A percentile compares a stretch with the other conserved stretches of the same genome.
phyloP scores from a whole-genome alignment of 495 filamentous ascomycete genomes.

The Hypoxylon subgilvum region DNA sequence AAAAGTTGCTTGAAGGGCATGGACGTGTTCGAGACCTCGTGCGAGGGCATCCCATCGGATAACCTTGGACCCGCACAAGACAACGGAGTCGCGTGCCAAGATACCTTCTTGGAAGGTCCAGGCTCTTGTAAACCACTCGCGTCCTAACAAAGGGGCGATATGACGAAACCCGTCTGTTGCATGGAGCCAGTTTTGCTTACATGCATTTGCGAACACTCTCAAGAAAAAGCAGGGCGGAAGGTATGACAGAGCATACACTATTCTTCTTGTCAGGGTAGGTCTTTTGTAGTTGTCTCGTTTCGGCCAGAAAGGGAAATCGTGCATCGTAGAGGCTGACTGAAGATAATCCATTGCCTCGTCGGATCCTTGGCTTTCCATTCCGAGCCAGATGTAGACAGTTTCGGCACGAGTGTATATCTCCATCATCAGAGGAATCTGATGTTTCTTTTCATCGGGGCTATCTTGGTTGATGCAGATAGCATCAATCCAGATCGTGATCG shows the following conservation, averaged over 20 bases:
- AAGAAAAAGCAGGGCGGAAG: not conserved
- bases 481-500: constrained; percentile 16
- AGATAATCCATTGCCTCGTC: not conserved
- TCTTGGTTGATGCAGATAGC: constrained; percentile 35
- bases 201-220: not conserved
- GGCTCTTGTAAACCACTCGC: constrained; percentile 8
- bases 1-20: no score
- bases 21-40: not conserved
- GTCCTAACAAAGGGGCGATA: not conserved
- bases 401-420: constrained; percentile 35
- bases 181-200: not conserved
- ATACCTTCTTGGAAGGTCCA: constrained; percentile 17
- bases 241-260: not conserved
- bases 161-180: not conserved
- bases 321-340: not conserved
- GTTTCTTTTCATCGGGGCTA: constrained; percentile 31
- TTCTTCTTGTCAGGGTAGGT: no score
- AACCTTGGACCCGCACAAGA: not conserved
- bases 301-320: not conserved
- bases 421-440: constrained; percentile 37
- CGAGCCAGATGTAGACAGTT: constrained; percentile 3
- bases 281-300: not conserved
- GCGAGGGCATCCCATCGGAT: not conserved
- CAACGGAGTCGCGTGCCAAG: not conserved
- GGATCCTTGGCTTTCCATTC: not conserved